Percentiles rank a stretch among this genome's conserved stretches.
phyloP scores from a whole-genome alignment of 1,139 yeast genomes.

The Torulaspora pretoriensis region DNA sequence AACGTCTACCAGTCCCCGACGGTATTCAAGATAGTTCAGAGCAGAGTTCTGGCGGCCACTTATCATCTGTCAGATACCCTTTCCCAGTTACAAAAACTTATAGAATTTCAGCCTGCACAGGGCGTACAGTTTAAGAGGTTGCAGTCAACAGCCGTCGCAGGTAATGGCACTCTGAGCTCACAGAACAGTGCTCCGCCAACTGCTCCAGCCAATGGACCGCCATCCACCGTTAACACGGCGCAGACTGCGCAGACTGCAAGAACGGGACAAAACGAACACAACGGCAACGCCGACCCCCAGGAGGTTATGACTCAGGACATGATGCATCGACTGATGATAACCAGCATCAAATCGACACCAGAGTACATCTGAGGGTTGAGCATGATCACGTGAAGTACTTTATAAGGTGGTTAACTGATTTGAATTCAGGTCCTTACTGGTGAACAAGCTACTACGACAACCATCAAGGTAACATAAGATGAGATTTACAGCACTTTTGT shows the following conservation, averaged over 20 bases:
- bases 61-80: conserved; percentile 29
- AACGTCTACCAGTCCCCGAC: conserved; percentile 89
- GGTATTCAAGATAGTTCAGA: conserved; percentile 51
- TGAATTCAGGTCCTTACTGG: neutral
- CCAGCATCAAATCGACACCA: conserved; percentile 35
- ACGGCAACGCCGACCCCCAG: conserved; percentile 5
- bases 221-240: conserved; percentile 20
- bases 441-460: neutral
- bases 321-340: conserved; percentile 32
- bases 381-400: neutral
- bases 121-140: conserved; percentile 32
- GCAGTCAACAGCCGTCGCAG: conserved; percentile 5
- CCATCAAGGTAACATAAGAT: conserved; percentile 2
- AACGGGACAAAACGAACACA: conserved; percentile 12
- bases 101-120: conserved; percentile 35
- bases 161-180: conserved; percentile 7
- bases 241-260: conserved; percentile 16
- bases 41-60: conserved; percentile 44
- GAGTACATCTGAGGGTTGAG: conserved; percentile 25
- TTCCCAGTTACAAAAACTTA: conserved; percentile 24
- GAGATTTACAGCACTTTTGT: conserved; percentile 9
- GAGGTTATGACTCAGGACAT: conserved; percentile 28
- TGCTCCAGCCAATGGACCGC: conserved; percentile 14
- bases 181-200: conserved; percentile 17
- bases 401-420: neutral